phyloP scores from a whole-genome alignment of 1,139 yeast species.

The Saccharomyces uvarum region DNA sequence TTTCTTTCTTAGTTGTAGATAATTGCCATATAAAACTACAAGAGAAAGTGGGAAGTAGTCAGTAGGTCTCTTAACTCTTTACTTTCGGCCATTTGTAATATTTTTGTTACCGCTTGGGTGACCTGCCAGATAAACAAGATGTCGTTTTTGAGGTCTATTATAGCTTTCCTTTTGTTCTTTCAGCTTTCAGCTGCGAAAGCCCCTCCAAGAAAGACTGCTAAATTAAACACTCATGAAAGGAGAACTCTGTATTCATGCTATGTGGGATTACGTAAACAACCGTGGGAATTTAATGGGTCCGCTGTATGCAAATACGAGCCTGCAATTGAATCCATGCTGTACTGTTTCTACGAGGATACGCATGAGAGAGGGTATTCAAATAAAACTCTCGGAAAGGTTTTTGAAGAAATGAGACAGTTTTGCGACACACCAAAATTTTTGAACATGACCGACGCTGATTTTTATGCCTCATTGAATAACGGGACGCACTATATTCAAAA shows the following conservation, averaged over 20 bases:
- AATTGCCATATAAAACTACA: background rate
- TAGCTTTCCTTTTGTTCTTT: background rate
- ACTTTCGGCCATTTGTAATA: too few relatives aligned
- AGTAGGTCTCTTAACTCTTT: too few relatives aligned
- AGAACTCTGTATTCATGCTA: background rate
- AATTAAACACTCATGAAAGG: background rate
- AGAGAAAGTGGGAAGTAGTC: background rate
- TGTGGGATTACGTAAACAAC: background rate
- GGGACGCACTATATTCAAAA: conserved; percentile 9
- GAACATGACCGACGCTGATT: conserved; percentile 10
- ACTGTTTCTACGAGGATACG: conserved; percentile 16
- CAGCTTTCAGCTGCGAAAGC: background rate
- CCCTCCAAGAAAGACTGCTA: background rate
- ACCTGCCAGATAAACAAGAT: background rate
- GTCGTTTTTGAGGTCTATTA: background rate
- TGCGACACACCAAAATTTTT: conserved; percentile 9
- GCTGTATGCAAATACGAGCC: conserved; percentile 18
- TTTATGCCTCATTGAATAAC: conserved; percentile 12
- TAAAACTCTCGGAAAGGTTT: conserved; percentile 11
- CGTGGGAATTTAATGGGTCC: background rate
- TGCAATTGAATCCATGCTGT: conserved; percentile 19
- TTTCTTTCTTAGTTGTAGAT: background rate
- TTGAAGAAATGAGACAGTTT: conserved; percentile 7
- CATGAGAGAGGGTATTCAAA: conserved; percentile 5
- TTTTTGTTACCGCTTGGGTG: background rate